Percentiles rank a stretch among this genome's conserved stretches.
Conservation (phyloP, 805 yeast genomes). For the Yarrowia hollandica region DNA sequence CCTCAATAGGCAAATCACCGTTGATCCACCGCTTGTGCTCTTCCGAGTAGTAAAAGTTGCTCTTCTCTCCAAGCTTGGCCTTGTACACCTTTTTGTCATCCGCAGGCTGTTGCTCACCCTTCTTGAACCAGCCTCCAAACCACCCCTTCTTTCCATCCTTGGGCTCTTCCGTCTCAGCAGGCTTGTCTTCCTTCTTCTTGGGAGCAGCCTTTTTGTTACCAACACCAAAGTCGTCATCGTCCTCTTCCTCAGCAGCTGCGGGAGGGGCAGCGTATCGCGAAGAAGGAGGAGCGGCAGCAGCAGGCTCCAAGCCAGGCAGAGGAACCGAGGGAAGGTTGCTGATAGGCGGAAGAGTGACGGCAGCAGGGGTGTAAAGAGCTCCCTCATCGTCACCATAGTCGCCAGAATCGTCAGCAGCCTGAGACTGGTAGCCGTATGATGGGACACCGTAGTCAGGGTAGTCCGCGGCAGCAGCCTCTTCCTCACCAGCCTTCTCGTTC, state of each 20-base stretch:
- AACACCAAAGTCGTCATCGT: slow-evolving; percentile 33
- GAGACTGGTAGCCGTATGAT: slow-evolving; percentile 32
- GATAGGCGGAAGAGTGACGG: slow-evolving; percentile 23
- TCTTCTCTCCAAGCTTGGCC: slow-evolving; percentile 84
- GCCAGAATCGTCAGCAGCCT: slow-evolving; percentile 30
- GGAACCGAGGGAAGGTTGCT: slow-evolving; percentile 12
- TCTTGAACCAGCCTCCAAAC: slow-evolving; percentile 63
- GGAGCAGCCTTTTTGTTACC: slow-evolving; percentile 36
- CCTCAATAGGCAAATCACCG: slow-evolving; percentile 48
- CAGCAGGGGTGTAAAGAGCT: slow-evolving; percentile 28
- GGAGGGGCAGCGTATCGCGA: slow-evolving; percentile 16
- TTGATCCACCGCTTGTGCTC: slow-evolving; percentile 85
- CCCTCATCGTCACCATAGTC: slow-evolving; percentile 31
- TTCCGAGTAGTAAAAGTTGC: slow-evolving; percentile 75
- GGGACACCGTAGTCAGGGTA: slow-evolving; percentile 34
- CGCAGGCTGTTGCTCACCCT: slow-evolving; percentile 47
- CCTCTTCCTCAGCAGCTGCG: slow-evolving; percentile 31
- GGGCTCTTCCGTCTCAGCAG: slow-evolving; percentile 34
- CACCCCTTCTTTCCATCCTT: slow-evolving; percentile 44
- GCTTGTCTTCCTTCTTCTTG: slow-evolving; percentile 34
- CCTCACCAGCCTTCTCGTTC: slow-evolving; percentile 29
- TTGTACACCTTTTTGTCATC: slow-evolving; percentile 69
- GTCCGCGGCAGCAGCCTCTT: slow-evolving; percentile 33
- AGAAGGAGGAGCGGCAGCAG: slow-evolving; percentile 26
- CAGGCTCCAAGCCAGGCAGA: slow-evolving; percentile 28